These are phyloP conservation scores for Sugiyamaella mastotermitis DNA, from an alignment of 805 yeast species.

Conservation along the genomic window DNA sequence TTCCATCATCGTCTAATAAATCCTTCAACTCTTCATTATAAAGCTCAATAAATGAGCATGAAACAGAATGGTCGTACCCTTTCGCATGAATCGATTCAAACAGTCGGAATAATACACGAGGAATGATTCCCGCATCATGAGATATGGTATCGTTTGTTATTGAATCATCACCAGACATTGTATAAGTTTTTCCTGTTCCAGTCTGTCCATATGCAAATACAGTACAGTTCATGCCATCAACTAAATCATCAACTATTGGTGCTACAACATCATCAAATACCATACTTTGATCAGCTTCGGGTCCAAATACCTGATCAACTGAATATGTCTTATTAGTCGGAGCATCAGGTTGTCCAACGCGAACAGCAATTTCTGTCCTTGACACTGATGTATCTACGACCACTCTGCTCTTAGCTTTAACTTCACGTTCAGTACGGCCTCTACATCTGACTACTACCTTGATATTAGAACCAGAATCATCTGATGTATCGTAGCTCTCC, in stretches of 20 bases:
- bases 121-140: conserved; percentile 55
- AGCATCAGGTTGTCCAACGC: conserved; percentile 29
- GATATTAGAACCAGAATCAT: conserved; percentile 38
- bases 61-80: conserved; percentile 56
- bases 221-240: conserved; percentile 75
- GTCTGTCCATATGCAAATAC: conserved; percentile 89
- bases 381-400: conserved; percentile 49
- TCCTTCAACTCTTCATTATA: conserved; percentile 85
- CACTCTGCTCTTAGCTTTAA: conserved; percentile 51
- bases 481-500: too few relatives aligned
- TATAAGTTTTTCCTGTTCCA: conserved; percentile 76
- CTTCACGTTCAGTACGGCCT: conserved; percentile 54
- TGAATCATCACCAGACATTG: conserved; percentile 68
- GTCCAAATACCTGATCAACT: conserved; percentile 79
- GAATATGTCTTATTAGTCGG: conserved; percentile 47
- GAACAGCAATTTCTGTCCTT: conserved; percentile 44
- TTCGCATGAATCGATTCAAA: conserved; percentile 42
- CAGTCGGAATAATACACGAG: conserved; percentile 49
- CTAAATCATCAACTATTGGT: conserved; percentile 58
- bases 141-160: conserved; percentile 37
- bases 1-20: conserved; percentile 44
- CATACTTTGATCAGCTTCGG: conserved; percentile 66
- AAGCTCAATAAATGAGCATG: conserved; percentile 75
- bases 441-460: conserved; percentile 61
- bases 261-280: conserved; percentile 64